Percentiles rank a stretch among this genome's conserved stretches.
These are phyloP conservation scores for Hyparrhenia diplandra DNA, from an alignment of 176 grass and related monocot species.

Conservation along the genomic window DNA sequence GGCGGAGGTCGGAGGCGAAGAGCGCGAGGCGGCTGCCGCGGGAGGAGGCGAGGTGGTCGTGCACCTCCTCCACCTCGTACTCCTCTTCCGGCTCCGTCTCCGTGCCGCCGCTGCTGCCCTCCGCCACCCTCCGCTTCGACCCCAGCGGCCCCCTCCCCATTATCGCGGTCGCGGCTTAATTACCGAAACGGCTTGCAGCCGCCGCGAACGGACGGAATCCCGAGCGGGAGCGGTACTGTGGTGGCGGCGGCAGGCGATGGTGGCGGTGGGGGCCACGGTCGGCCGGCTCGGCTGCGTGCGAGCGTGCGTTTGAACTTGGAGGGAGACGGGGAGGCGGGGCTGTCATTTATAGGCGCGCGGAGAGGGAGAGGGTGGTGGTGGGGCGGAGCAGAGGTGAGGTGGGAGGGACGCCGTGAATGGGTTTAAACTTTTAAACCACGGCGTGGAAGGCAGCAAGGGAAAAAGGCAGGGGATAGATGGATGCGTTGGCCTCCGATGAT, in stretches of 20 bases:
- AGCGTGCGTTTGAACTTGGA: not conserved
- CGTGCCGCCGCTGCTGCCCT: not conserved
- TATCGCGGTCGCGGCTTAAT: not conserved
- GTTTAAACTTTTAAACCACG: not conserved
- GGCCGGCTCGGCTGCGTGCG: not conserved
- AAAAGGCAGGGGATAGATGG: too few relatives aligned
- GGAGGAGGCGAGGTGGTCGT: conserved; percentile 50
- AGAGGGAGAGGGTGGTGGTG: not conserved
- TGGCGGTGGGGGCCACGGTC: not conserved
- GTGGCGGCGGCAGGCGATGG: not conserved
- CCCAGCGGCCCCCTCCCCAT: conserved; percentile 36
- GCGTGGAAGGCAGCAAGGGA: not conserved
- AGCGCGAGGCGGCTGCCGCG: conserved; percentile 51
- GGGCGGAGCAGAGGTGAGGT: not conserved
- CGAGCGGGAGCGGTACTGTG: not conserved
- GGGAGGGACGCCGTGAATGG: not conserved
- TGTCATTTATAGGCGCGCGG: conserved; percentile 26
- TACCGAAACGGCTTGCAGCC: not conserved
- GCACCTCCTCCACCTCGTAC: conserved; percentile 68
- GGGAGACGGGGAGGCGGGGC: not conserved
- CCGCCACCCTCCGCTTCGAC: conserved; percentile 24
- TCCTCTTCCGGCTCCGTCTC: conserved; percentile 10
- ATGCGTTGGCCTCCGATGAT: not conserved
- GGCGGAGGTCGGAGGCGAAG: conserved; percentile 52
- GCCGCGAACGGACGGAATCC: not conserved